These are phyloP conservation scores for Phytophthora ramorum DNA, from an alignment of 352 stramenopile genomes.

Conservation along the genomic window DNA sequence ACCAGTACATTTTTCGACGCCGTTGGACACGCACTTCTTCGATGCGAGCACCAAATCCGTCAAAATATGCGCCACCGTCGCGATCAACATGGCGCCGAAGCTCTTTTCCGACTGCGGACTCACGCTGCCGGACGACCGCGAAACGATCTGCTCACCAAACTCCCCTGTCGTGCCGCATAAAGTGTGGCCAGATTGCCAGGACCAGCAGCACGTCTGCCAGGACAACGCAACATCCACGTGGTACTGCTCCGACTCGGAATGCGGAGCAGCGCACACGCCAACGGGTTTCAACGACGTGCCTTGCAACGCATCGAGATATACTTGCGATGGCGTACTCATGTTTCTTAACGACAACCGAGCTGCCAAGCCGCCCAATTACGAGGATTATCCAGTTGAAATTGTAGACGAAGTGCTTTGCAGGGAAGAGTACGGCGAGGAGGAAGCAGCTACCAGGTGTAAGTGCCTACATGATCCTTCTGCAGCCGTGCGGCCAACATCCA, in stretches of 20 bases:
- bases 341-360: constrained; percentile 83
- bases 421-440: constrained; percentile 37
- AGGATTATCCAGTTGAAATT: constrained; percentile 77
- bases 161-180: constrained; percentile 61
- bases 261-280: constrained; percentile 49
- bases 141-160: constrained; percentile 67
- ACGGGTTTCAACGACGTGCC: constrained; percentile 64
- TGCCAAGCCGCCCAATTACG: constrained; percentile 78
- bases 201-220: constrained; percentile 66
- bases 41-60: constrained; percentile 50
- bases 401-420: constrained; percentile 59
- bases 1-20: constrained; percentile 45
- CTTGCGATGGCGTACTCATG: constrained; percentile 65
- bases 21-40: constrained; percentile 69
- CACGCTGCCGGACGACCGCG: constrained; percentile 58
- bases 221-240: constrained; percentile 46
- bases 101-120: constrained; percentile 75
- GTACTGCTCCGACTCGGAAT: constrained; percentile 62
- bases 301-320: constrained; percentile 60
- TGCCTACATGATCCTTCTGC: constrained; percentile 52
- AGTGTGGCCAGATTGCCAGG: constrained; percentile 64
- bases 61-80: constrained; percentile 73
- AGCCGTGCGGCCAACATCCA: constrained; percentile 8
- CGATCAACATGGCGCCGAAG: constrained; percentile 49
- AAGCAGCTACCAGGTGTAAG: constrained; percentile 45